A percentile compares a stretch with the other conserved stretches of the same genome.
These are phyloP conservation scores for Carex arenaria DNA, from an alignment of 202 grass and related monocot species.

Conservation along the genomic window DNA sequence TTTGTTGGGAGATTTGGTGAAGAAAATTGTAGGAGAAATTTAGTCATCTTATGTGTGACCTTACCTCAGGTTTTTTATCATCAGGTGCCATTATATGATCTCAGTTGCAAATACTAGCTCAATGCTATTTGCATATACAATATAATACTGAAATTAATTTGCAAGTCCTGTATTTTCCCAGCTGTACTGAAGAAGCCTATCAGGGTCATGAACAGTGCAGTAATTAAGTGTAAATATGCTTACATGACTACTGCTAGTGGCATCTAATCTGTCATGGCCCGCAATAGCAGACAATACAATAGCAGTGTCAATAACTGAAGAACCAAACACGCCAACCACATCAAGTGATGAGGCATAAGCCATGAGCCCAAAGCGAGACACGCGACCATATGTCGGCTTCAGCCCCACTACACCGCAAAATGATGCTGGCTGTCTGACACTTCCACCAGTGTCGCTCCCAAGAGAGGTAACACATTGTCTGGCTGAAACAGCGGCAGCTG, in stretches of 20 bases:
- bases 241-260: constrained; percentile 73
- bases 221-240: constrained; percentile 20
- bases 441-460: constrained; percentile 93
- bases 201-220: background rate
- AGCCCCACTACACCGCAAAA: constrained; percentile 90
- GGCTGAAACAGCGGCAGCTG: constrained; percentile 81
- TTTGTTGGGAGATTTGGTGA: background rate
- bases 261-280: constrained; percentile 85
- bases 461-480: constrained; percentile 80
- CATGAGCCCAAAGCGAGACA: constrained; percentile 91
- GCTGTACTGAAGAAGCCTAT: background rate
- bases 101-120: background rate
- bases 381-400: constrained; percentile 94
- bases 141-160: background rate
- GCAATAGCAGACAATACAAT: constrained; percentile 66
- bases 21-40: background rate
- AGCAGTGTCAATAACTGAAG: constrained; percentile 63
- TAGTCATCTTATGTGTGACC: background rate
- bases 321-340: constrained; percentile 80
- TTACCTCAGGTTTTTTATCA: background rate
- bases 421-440: constrained; percentile 90
- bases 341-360: constrained; percentile 90
- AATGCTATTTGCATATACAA: background rate
- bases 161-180: background rate
- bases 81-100: background rate